These are phyloP conservation scores for Plantago rigida DNA, from an alignment of 305 asterid genomes.

Conservation along the genomic window DNA sequence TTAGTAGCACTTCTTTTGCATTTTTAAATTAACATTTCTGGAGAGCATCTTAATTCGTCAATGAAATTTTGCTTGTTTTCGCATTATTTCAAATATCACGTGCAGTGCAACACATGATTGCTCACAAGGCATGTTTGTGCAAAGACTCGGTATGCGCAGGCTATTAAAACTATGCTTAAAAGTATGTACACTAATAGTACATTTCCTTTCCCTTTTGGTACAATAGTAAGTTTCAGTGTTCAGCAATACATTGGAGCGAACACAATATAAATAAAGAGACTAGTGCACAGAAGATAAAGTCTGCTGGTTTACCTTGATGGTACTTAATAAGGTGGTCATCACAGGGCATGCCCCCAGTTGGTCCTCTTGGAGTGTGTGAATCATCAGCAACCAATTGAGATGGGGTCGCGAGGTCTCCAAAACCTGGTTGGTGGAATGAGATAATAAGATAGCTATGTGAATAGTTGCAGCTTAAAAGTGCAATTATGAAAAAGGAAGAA, in stretches of 20 bases:
- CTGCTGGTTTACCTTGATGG: constrained; percentile 32
- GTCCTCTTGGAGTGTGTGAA: constrained; percentile 25
- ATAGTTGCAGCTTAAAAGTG: constrained; percentile 9
- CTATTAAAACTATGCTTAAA: too few species aligned
- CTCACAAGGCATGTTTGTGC: too few species aligned
- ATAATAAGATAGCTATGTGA: constrained; percentile 7
- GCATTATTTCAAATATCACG: too few species aligned
- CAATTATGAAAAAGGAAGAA: constrained; percentile 14
- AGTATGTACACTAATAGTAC: too few species aligned
- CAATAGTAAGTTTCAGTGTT: too few species aligned
- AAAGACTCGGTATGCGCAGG: too few species aligned
- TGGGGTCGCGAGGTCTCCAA: constrained; percentile 26
- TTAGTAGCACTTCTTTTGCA: too few species aligned
- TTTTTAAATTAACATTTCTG: too few species aligned
- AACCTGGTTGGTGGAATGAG: constrained; percentile 25
- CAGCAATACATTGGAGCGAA: constrained; percentile 2
- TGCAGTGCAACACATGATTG: too few species aligned
- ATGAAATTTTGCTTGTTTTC: too few species aligned
- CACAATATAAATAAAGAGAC: constrained; percentile 1
- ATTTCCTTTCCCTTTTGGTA: not conserved
- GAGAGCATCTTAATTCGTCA: too few species aligned
- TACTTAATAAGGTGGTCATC: constrained; percentile 21
- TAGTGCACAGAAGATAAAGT: constrained; percentile 7
- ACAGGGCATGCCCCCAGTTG: constrained; percentile 17
- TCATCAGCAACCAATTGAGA: constrained; percentile 25